Evolutionary conservation across 371 early-diverging fungal species (phyloP).

Genomic region (Mucor mucedo): DNA sequence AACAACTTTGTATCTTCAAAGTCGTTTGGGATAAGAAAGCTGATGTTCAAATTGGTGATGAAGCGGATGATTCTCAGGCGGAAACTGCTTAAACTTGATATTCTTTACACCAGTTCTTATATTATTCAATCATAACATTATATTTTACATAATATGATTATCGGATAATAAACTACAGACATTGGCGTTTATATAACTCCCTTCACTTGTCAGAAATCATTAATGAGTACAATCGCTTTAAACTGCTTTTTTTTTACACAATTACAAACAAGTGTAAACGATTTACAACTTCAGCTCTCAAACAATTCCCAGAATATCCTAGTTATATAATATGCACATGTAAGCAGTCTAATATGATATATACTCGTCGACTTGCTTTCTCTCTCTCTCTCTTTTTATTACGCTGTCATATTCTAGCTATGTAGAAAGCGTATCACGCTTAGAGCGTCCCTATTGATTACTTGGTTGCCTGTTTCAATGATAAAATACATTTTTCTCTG

Average conservation of each 20-base stretch:
- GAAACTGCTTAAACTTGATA: background rate
- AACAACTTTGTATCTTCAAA: conserved; percentile 6
- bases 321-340: no score
- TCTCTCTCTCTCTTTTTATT: no score
- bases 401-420: no score
- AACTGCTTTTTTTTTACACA: background rate
- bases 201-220: conserved; percentile 4
- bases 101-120: conserved; percentile 2
- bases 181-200: conserved; percentile 8
- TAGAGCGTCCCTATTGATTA: no score
- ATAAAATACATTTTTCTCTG: no score
- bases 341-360: no score
- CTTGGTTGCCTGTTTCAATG: no score
- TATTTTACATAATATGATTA: conserved; percentile 13
- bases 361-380: no score
- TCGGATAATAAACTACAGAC: conserved; percentile 10
- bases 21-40: conserved; percentile 10
- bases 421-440: no score
- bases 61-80: conserved; percentile 11
- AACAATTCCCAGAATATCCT: no score
- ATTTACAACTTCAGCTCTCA: no score
- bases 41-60: conserved; percentile 10
- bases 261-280: no score
- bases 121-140: conserved; percentile 6
- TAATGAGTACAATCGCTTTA: background rate